phyloP scores from a whole-genome alignment of 2,329 filamentous ascomycete genomes.

The Amauroascus verrucosus region DNA sequence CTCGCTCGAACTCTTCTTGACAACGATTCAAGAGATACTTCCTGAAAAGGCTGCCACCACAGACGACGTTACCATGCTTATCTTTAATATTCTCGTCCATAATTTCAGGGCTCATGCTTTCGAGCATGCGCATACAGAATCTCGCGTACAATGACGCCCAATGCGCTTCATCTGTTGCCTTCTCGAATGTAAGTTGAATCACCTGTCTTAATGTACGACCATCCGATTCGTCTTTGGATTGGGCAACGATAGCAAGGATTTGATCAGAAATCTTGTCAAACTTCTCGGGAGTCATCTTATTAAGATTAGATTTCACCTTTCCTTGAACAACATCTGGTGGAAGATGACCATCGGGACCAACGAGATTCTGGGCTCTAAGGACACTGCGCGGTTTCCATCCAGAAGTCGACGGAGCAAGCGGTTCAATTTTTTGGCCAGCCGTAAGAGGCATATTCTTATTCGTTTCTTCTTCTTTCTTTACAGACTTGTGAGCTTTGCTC shows the following conservation, averaged over 20 bases:
- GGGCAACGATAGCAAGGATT: slow-evolving; percentile 81
- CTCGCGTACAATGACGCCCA: slow-evolving; percentile 99
- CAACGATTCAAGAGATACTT: slow-evolving; percentile 98
- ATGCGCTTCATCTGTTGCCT: slow-evolving; percentile 95
- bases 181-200: slow-evolving; percentile 98
- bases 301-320: slow-evolving; percentile 95
- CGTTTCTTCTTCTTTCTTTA: slow-evolving; percentile 51
- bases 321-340: slow-evolving; percentile 90
- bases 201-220: slow-evolving; percentile 92
- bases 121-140: slow-evolving; percentile 95
- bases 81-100: slow-evolving; percentile 91
- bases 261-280: slow-evolving; percentile 93
- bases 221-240: slow-evolving; percentile 91
- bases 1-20: slow-evolving; percentile 96
- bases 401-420: slow-evolving; percentile 57
- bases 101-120: slow-evolving; percentile 88
- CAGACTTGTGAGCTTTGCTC: slow-evolving; percentile 43
- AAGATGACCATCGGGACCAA: slow-evolving; percentile 51
- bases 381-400: slow-evolving; percentile 83
- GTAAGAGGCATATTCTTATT: slow-evolving; percentile 90
- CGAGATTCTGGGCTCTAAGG: slow-evolving; percentile 27
- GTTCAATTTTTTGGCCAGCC: slow-evolving; percentile 67
- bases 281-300: slow-evolving; percentile 99
- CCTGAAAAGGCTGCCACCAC: slow-evolving; percentile 87
- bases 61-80: slow-evolving; percentile 77